A percentile compares a stretch with the other conserved stretches of the same genome.
These are phyloP conservation scores for Boletus subcaerulescens DNA, from an alignment of 768 basidiomycete species.

Conservation along the genomic window DNA sequence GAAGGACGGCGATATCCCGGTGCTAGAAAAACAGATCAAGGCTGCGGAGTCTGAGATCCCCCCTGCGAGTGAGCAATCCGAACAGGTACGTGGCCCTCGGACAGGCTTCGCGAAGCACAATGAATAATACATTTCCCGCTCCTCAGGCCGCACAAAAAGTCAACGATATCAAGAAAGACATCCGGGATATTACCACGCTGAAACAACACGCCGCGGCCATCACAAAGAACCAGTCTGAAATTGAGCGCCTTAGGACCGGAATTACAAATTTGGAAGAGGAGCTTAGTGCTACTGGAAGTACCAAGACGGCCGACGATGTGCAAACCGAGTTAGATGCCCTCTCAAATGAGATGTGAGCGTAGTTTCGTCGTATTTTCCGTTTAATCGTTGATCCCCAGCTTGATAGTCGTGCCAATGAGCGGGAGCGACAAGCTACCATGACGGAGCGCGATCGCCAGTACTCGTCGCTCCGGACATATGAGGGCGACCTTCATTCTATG, in stretches of 20 bases:
- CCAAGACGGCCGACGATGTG: constrained; percentile 82
- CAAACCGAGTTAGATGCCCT: constrained; percentile 71
- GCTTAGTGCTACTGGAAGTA: constrained; percentile 68
- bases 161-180: constrained; percentile 50
- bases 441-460: constrained; percentile 63
- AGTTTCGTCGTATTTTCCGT: neutral
- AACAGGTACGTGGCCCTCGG: constrained; percentile 52
- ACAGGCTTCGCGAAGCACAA: neutral
- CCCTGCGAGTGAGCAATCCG: constrained; percentile 47
- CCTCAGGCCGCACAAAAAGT: constrained; percentile 52
- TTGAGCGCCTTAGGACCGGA: constrained; percentile 58
- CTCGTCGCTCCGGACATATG: constrained; percentile 47
- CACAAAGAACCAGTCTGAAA: constrained; percentile 55
- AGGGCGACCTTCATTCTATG: constrained; percentile 60
- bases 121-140: neutral
- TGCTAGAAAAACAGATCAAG: constrained; percentile 58
- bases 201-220: constrained; percentile 62
- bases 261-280: constrained; percentile 63
- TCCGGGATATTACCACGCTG: constrained; percentile 57
- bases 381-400: neutral
- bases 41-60: constrained; percentile 55
- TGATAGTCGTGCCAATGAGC: constrained; percentile 62
- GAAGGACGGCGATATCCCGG: constrained; percentile 60
- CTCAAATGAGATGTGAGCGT: constrained; percentile 60
- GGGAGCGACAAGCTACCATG: constrained; percentile 54